Conservation (phyloP, 805 yeast genomes). For the Ogataea trehalophila region DNA sequence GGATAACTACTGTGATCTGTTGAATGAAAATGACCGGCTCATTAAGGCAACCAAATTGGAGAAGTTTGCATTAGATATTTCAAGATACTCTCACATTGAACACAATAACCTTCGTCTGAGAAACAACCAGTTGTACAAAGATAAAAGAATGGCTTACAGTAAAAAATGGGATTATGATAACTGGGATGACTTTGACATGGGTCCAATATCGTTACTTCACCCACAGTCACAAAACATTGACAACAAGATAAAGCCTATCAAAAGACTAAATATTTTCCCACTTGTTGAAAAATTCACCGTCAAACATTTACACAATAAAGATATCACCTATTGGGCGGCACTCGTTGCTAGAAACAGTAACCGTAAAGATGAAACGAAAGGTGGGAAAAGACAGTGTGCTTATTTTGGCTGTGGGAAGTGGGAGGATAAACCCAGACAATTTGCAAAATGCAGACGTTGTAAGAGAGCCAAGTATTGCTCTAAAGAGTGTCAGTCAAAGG, state of each 20-base stretch:
- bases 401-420: conserved; percentile 89
- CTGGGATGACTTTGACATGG: conserved; percentile 32
- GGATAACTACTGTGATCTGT: conserved; percentile 19
- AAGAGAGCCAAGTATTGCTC: conserved; percentile 94
- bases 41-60: conserved; percentile 25
- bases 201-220: conserved; percentile 17
- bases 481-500: conserved; percentile 82
- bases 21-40: conserved; percentile 19
- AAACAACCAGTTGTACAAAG: conserved; percentile 24
- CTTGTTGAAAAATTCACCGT: conserved; percentile 87
- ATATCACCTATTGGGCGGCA: conserved; percentile 93
- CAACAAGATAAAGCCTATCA: conserved; percentile 35
- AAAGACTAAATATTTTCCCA: conserved; percentile 71
- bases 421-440: conserved; percentile 87
- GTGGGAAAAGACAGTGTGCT: conserved; percentile 94
- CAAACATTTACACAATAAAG: conserved; percentile 58
- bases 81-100: conserved; percentile 26
- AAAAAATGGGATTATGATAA: conserved; percentile 42
- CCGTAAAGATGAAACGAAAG: conserved; percentile 78
- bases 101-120: conserved; percentile 22
- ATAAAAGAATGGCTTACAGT: conserved; percentile 21
- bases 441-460: conserved; percentile 92
- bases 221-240: conserved; percentile 23
- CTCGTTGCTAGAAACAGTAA: conserved; percentile 97
- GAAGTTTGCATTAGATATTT: conserved; percentile 24